phyloP scores from a whole-genome alignment of 768 basidiomycete genomes.

The Clathrus columnatus region DNA sequence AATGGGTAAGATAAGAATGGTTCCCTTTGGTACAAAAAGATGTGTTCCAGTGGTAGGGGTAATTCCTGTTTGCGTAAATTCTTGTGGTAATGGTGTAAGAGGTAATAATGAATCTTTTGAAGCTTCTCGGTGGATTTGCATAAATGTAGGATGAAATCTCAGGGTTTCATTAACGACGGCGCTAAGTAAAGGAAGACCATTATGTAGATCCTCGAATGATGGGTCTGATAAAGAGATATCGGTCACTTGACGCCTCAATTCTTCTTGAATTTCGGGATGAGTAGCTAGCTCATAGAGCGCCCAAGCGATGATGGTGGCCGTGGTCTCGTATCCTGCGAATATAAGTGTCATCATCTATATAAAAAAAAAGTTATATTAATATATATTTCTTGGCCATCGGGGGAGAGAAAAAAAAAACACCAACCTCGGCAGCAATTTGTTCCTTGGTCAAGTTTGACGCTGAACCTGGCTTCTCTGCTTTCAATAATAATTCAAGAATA shows the following conservation, averaged over 20 bases:
- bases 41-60: slow-evolving; percentile 27
- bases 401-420: background rate
- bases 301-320: slow-evolving; percentile 37
- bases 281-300: slow-evolving; percentile 52
- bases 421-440: slow-evolving; percentile 9
- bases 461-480: background rate
- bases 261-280: slow-evolving; percentile 41
- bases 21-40: slow-evolving; percentile 51
- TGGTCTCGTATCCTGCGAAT: slow-evolving; percentile 46
- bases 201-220: slow-evolving; percentile 44
- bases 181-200: slow-evolving; percentile 45
- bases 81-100: slow-evolving; percentile 40
- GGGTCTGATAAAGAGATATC: slow-evolving; percentile 31
- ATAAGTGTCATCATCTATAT: slow-evolving; percentile 36
- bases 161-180: slow-evolving; percentile 55
- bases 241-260: slow-evolving; percentile 46
- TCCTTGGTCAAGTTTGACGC: background rate
- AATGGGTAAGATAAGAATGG: slow-evolving; percentile 43
- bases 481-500: slow-evolving; percentile 8
- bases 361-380: background rate
- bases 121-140: slow-evolving; percentile 58
- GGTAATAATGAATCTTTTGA: slow-evolving; percentile 31
- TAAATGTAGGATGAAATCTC: slow-evolving; percentile 52
- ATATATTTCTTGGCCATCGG: background rate
- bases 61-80: background rate